These are phyloP conservation scores for Lodderomyces orthopsilosis DNA, from an alignment of 1,139 yeast species.

Conservation along the genomic window DNA sequence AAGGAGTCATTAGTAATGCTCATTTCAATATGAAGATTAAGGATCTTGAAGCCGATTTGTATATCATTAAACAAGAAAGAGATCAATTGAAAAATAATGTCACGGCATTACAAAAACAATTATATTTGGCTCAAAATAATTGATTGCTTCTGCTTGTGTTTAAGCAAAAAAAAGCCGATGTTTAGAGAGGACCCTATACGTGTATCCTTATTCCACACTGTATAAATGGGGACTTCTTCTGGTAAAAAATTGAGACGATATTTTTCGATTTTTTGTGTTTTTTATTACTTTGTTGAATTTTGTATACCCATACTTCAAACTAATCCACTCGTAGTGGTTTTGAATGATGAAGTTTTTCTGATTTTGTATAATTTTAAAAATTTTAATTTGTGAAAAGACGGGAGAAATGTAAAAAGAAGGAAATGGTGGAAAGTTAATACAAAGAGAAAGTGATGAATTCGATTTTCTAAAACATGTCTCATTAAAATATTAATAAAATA, in stretches of 20 bases:
- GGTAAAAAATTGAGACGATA: too few relatives aligned
- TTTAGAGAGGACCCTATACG: too few relatives aligned
- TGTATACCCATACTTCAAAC: conserved; percentile 1
- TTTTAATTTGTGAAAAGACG: neutral
- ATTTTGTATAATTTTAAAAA: neutral
- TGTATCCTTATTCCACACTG: too few relatives aligned
- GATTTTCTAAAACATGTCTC: too few relatives aligned
- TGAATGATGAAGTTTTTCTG: neutral
- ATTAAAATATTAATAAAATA: too few relatives aligned
- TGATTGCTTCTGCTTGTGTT: too few relatives aligned
- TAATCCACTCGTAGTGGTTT: too few relatives aligned
- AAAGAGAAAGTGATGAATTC: too few relatives aligned
- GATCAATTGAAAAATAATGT: conserved; percentile 72
- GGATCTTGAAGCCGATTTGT: conserved; percentile 82
- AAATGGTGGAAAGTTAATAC: neutral
- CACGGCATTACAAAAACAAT: conserved; percentile 56
- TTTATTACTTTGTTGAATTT: neutral
- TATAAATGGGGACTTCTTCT: too few relatives aligned
- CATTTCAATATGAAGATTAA: conserved; percentile 75
- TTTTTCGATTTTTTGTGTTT: too few relatives aligned
- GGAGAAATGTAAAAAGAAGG: neutral
- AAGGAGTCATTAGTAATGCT: conserved; percentile 52
- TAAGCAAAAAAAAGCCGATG: too few relatives aligned
- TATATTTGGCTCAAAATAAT: conserved; percentile 30
- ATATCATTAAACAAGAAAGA: conserved; percentile 77